phyloP scores from a whole-genome alignment of 139 green algal species.

The Chlorella vulgaris region DNA sequence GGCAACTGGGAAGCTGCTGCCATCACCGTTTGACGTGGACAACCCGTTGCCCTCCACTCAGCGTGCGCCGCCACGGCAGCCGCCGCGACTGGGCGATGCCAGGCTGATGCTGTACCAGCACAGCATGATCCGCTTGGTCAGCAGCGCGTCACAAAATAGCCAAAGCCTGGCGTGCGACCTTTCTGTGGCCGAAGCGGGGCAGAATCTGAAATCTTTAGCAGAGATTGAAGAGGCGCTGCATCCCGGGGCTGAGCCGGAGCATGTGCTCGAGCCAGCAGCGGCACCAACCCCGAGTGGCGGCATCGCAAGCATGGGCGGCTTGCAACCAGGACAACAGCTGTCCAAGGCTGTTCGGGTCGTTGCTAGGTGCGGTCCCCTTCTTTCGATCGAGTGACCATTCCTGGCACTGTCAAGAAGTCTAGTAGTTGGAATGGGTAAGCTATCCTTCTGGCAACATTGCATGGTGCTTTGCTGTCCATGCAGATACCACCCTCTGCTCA shows the following conservation, averaged over 20 bases:
- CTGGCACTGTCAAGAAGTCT: no score
- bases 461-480: neutral
- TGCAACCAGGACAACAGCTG: neutral
- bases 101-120: conserved; percentile 8
- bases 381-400: neutral
- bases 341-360: neutral
- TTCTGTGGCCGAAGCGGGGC: neutral
- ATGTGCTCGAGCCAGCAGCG: neutral
- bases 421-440: no score
- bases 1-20: neutral
- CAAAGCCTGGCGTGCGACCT: neutral
- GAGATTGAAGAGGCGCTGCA: neutral
- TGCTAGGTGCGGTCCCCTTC: neutral
- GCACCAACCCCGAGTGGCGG: neutral
- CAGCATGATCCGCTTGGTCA: conserved; percentile 13
- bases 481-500: conserved; percentile 6
- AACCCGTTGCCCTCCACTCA: neutral
- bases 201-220: neutral
- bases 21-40: neutral
- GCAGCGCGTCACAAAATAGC: neutral
- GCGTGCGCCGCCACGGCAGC: no score
- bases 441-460: no score
- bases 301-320: neutral
- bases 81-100: no score
- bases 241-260: neutral